Conservation (phyloP, 2,329 filamentous ascomycete genomes). For the Aspergillus ruber region DNA sequence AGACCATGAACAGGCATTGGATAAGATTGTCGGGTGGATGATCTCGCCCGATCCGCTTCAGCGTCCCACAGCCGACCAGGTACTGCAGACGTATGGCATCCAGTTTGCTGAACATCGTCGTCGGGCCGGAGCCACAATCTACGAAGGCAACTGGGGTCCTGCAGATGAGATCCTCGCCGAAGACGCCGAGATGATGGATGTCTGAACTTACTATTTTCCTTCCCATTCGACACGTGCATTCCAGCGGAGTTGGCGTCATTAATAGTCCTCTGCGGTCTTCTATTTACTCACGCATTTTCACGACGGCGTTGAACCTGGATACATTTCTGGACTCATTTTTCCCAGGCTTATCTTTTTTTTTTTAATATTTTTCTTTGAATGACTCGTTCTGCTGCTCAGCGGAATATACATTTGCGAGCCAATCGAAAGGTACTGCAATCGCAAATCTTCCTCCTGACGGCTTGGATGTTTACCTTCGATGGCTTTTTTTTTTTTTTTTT, state of each 20-base stretch:
- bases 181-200: constrained; percentile 60
- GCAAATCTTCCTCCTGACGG: constrained; percentile 8
- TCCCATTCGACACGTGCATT: constrained; percentile 24
- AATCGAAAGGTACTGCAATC: background rate
- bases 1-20: constrained; percentile 66
- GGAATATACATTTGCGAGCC: background rate
- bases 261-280: constrained; percentile 7
- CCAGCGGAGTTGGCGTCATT: constrained; percentile 24
- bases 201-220: constrained; percentile 30
- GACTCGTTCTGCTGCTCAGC: background rate
- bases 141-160: constrained; percentile 92
- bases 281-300: constrained; percentile 18
- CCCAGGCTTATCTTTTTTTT: background rate
- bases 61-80: constrained; percentile 67
- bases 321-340: constrained; percentile 10
- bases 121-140: constrained; percentile 85
- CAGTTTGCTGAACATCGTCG: constrained; percentile 73
- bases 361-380: background rate
- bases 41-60: constrained; percentile 66
- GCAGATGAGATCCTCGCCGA: constrained; percentile 55
- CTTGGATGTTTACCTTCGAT: background rate
- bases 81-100: constrained; percentile 67
- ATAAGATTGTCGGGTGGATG: constrained; percentile 82
- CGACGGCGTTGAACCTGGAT: constrained; percentile 8
- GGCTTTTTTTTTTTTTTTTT: too few species aligned